Evolutionary conservation across 495 filamentous ascomycete species (phyloP), one percentile per base, ranked within the genome.

Genomic region (Daldinia grandis): DNA sequence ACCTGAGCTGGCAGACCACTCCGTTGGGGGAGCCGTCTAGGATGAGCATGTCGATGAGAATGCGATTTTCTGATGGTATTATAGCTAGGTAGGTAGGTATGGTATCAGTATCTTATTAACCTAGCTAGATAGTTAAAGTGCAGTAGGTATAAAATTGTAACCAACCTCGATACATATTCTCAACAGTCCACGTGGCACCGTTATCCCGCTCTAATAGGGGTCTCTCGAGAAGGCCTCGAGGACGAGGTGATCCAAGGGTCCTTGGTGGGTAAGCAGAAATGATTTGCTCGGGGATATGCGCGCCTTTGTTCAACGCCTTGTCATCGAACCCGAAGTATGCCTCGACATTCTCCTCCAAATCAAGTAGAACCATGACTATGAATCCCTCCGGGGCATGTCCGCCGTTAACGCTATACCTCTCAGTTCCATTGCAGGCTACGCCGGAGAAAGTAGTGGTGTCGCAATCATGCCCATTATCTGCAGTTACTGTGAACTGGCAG

Each of bases 301-400:
- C 53, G 27, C 53, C 53, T 0, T 15, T 35, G n/a, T 56, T 24
- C 25, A 56, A 17, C 2, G 53, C 53, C 12, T 35, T 28, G 9
- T 56, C 53, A 14, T 56, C 53, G 53, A 56, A 56, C 15, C 53
- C 53, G 30, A 56, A 56, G 8, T 56, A 56, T 8, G 53, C 53
- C 8, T 56, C 53, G 30, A 30, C 28, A 17, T 56, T 31, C 30
- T 56, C 53, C 15, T 21, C 28, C 1, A 35, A n/a, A 17, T 56
- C 30, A 10, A 56, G 17, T 14, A 56, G n/a, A 12, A 56, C 28
- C 30, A 56, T 33, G 30, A 56, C 53, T 21, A 35, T 37, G n/a
- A 33, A 56, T n/a, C 53, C 53, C 4, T 56, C 28, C 7, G 53
- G 28, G 6, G 53, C 53, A 17, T 56, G 53, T 17, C 53, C 53